Evolutionary conservation across 148 eudicot species (phyloP).

Genomic region (Salicornia ramosissima): DNA sequence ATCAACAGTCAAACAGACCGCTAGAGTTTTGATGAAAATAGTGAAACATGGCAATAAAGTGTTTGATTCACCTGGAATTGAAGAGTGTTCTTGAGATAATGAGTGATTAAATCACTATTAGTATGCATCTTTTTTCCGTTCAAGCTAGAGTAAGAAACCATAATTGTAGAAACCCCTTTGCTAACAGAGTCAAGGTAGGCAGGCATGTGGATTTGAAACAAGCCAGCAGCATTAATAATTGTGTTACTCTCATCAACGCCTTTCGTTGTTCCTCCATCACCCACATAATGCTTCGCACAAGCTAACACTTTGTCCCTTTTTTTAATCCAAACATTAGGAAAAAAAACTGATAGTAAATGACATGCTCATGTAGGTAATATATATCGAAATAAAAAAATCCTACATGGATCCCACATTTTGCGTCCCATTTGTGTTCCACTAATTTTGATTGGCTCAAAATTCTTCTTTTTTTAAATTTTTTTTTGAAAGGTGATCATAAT

Average conservation of each 20-base stretch:
- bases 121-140: slow-evolving; percentile 34
- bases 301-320: slow-evolving; percentile 31
- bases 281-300: slow-evolving; percentile 36
- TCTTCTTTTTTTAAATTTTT: too few relatives aligned
- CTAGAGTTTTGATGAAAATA: not conserved
- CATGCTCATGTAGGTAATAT: not conserved
- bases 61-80: slow-evolving; percentile 23
- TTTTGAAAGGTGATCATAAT: too few relatives aligned
- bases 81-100: slow-evolving; percentile 34
- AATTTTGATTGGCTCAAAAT: too few relatives aligned
- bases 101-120: slow-evolving; percentile 25
- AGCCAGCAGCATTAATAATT: slow-evolving; percentile 19
- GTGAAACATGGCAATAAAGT: not conserved
- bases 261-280: slow-evolving; percentile 31
- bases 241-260: slow-evolving; percentile 31
- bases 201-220: slow-evolving; percentile 37
- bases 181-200: slow-evolving; percentile 31
- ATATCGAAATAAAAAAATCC: too few relatives aligned
- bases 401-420: too few relatives aligned
- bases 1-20: too few relatives aligned
- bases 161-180: slow-evolving; percentile 33
- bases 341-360: not conserved
- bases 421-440: too few relatives aligned
- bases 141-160: slow-evolving; percentile 36
- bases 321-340: not conserved